phyloP scores from a whole-genome alignment of 2,329 filamentous ascomycete genomes.

The Venturia effusa region DNA sequence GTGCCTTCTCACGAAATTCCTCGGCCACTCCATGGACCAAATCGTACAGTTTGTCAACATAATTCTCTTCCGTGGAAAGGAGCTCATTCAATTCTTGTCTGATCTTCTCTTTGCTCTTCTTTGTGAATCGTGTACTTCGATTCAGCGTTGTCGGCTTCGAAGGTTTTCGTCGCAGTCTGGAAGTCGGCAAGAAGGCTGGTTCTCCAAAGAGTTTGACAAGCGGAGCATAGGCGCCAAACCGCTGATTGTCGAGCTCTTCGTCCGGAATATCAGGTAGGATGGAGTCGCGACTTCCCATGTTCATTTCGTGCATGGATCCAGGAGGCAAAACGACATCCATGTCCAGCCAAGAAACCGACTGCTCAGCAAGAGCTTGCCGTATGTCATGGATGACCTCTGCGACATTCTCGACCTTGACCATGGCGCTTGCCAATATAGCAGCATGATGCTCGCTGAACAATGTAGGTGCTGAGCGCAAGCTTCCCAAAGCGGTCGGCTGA shows the following conservation, averaged over 20 bases:
- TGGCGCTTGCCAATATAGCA: conserved; percentile 74
- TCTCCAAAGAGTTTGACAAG: conserved; percentile 73
- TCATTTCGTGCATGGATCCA: conserved; percentile 48
- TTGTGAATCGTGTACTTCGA: conserved; percentile 64
- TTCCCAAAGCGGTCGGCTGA: conserved; percentile 40
- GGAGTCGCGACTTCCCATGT: conserved; percentile 35
- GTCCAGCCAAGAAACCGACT: conserved; percentile 76
- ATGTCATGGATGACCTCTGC: conserved; percentile 62
- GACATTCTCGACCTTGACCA: conserved; percentile 71
- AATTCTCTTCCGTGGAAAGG: conserved; percentile 87
- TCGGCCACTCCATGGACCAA: conserved; percentile 71
- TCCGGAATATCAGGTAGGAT: conserved; percentile 49
- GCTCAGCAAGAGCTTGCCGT: conserved; percentile 65
- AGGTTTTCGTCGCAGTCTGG: conserved; percentile 71
- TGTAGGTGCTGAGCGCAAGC: conserved; percentile 51
- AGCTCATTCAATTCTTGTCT: conserved; percentile 84
- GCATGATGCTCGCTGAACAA: conserved; percentile 90
- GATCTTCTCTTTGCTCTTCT: conserved; percentile 72
- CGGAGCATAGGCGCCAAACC: conserved; percentile 69
- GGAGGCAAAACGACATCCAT: conserved; percentile 77
- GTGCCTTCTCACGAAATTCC: conserved; percentile 65
- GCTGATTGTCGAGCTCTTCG: conserved; percentile 55
- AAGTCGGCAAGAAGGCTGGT: conserved; percentile 76
- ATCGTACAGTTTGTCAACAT: conserved; percentile 78
- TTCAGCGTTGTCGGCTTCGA: conserved; percentile 77